Base-by-base conservation (phyloP, 2,329 filamentous ascomycete species). In the Ascochyta viciae-villosae region DNA sequence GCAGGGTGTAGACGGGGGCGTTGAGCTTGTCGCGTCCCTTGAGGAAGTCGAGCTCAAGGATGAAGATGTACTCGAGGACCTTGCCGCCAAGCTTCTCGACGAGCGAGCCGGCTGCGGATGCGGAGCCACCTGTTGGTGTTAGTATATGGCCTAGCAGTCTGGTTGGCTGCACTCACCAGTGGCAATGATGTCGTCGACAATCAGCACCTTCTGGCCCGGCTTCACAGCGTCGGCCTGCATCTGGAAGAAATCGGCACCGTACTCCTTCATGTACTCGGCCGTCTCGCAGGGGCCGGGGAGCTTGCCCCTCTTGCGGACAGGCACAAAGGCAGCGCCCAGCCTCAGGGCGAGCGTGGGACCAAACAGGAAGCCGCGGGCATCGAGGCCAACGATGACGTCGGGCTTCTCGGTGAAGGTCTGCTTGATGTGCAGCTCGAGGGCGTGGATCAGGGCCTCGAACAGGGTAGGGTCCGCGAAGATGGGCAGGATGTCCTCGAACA, bases 171-270 rank as follows among this genome's bases (percentile, higher is more conserved):
- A 80, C 89, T 77, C 83, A 96, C 94, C 94, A 63, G 95, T 99
- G 54, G 95, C 95, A 80, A 99, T 98, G 73, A 99, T 96, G 76
- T 99, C 95, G 77, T 99, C 95, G 29, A 99, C 92, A 64, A 99
- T 85, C 60, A 99, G 81, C 54, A 96, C 94, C 77, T 89, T 93
- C 81, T 96, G 91, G 33, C 93, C 93, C 47, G 86, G 83, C 80
- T 90, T 88, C 71, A 99, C 88, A 40, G 89, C 89, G 77, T 90
- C 92, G 65, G 85, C 82, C 82, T 99, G 95, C 82, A 99, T 96
- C 84, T 98, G 91, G 82, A 99, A 98, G 75, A 89, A 89, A 77
- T 99, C 95, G 78, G 88, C 85, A 62, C 95, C 95, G 74, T 99
- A 99, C 79, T 99, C 95, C 84, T 99, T 99, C 78, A 92, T 82